Percentiles rank a stretch among this genome's conserved stretches.
Conservation (phyloP, 495 filamentous ascomycete species). For the Elasticomyces elasticus region DNA sequence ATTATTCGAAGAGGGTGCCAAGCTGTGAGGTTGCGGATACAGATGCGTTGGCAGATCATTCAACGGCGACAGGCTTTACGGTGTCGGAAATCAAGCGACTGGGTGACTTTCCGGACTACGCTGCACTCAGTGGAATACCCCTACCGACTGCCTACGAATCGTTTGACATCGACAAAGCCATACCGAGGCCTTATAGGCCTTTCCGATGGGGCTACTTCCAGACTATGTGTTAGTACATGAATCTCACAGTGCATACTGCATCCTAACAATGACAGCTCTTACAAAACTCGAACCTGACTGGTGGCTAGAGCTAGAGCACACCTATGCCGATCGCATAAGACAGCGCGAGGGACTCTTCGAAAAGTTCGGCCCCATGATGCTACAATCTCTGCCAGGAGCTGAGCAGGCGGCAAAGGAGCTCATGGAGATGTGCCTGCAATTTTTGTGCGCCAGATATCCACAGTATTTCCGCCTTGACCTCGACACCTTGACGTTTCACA, state of each 20-base stretch:
- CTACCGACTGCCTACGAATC: conserved; percentile 60
- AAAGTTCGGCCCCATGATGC: conserved; percentile 52
- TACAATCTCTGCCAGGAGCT: conserved; percentile 63
- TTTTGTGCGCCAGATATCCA: conserved; percentile 69
- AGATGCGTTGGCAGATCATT: conserved; percentile 23
- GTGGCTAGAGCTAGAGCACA: conserved; percentile 84
- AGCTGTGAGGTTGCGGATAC: conserved; percentile 16
- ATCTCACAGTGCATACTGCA: not conserved
- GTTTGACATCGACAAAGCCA: conserved; percentile 32
- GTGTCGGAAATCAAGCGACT: conserved; percentile 60
- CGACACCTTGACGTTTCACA: conserved; percentile 55
- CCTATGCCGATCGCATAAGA: conserved; percentile 57
- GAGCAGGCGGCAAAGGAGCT: conserved; percentile 78
- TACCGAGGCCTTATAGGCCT: conserved; percentile 46
- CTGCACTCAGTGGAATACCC: conserved; percentile 66
- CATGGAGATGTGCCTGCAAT: conserved; percentile 83
- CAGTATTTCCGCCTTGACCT: conserved; percentile 58
- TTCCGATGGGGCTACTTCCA: conserved; percentile 87
- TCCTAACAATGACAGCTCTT: conserved; percentile 46
- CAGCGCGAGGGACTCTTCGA: conserved; percentile 62
- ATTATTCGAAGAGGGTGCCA: conserved; percentile 24
- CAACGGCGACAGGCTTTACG: conserved; percentile 52
- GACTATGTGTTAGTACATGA: conserved; percentile 68
- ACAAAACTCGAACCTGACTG: conserved; percentile 74
- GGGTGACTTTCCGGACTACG: conserved; percentile 79